Evolutionary conservation across 441 rosid species (phyloP).

Genomic region (Manihot esculenta): DNA sequence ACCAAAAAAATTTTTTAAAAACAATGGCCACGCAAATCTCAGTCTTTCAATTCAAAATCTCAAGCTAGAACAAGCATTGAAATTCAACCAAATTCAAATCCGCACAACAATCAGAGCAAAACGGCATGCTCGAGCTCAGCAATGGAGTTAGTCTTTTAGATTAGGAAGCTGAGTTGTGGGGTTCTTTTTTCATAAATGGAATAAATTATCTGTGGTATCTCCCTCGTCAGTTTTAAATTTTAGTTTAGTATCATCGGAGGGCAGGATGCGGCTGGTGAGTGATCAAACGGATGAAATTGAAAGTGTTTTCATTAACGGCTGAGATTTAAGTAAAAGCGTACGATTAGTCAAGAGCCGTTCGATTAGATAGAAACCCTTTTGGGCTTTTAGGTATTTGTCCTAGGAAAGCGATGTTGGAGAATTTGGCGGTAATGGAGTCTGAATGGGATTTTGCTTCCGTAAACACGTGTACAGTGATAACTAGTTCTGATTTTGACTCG

Average conservation of each 20-base stretch:
- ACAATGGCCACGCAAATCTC: neutral
- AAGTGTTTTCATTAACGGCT: constrained; percentile 33
- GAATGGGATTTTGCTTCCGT: constrained; percentile 7
- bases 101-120: neutral
- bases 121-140: neutral
- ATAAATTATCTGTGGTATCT: constrained; percentile 7
- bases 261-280: constrained; percentile 1
- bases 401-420: neutral
- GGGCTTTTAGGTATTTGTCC: neutral
- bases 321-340: constrained; percentile 18
- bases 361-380: constrained; percentile 12
- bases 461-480: constrained; percentile 29
- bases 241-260: constrained; percentile 19
- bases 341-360: constrained; percentile 22
- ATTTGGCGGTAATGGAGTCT: constrained; percentile 57
- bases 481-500: neutral
- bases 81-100: neutral
- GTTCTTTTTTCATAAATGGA: neutral
- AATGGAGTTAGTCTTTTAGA: neutral
- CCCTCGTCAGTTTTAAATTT: constrained; percentile 41
- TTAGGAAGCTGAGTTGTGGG: constrained; percentile 2
- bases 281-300: constrained; percentile 50
- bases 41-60: neutral
- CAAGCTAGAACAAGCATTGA: neutral
- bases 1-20: neutral